Conservation (phyloP, 2,329 filamentous ascomycete genomes). For the Fusarium praegraminearum region DNA sequence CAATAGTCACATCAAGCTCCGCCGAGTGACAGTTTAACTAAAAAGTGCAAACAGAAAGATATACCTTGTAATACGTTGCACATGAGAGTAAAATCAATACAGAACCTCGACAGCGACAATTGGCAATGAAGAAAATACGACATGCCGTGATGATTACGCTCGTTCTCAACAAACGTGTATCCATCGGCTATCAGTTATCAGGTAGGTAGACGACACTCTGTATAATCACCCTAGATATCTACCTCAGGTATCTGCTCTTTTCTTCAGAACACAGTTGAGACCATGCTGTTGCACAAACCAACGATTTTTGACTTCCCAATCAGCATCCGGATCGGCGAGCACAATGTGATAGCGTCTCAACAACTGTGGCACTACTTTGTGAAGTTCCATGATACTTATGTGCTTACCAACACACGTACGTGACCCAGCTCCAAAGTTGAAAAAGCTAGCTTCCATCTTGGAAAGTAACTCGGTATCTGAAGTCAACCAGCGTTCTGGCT, state of each 20-base stretch:
- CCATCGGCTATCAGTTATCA: too few relatives aligned
- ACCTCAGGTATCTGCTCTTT: not conserved
- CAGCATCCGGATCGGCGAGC: not conserved
- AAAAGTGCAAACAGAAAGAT: too few relatives aligned
- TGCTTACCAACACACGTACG: not conserved
- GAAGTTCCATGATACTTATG: not conserved
- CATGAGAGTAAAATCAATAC: too few relatives aligned
- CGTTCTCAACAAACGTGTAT: too few relatives aligned
- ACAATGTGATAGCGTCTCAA: not conserved
- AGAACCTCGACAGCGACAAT: too few relatives aligned
- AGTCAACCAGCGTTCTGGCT: constrained; percentile 4
- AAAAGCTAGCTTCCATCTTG: constrained; percentile 5
- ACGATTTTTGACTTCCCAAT: not conserved
- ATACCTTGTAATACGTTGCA: too few relatives aligned
- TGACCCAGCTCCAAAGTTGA: not conserved
- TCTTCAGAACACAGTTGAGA: not conserved
- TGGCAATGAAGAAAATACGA: too few relatives aligned
- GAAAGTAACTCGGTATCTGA: not conserved
- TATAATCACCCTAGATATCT: too few relatives aligned
- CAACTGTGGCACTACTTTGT: not conserved
- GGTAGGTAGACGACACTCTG: accelerated
- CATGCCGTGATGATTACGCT: too few relatives aligned
- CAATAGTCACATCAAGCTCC: too few relatives aligned
- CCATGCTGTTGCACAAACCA: constrained; percentile 11
- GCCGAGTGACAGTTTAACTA: too few relatives aligned